Evolutionary conservation across 2,329 filamentous ascomycete species (phyloP).

Genomic region (Aspergillus sp.): DNA sequence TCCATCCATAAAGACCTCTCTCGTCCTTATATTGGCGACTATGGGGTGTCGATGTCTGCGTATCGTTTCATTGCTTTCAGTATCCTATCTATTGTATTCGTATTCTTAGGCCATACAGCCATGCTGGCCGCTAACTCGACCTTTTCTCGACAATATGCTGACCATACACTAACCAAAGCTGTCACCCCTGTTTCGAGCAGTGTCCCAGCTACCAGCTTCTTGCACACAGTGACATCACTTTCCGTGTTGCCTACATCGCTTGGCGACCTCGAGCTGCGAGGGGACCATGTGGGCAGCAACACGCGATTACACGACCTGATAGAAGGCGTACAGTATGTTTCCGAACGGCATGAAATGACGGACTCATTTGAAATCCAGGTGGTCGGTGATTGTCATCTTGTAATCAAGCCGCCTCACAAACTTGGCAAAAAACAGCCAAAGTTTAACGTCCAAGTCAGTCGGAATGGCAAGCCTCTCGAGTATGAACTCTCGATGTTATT

Average conservation of each 20-base stretch:
- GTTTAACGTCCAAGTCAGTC: slow-evolving; percentile 53
- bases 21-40: slow-evolving; percentile 24
- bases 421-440: slow-evolving; percentile 48
- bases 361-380: slow-evolving; percentile 55
- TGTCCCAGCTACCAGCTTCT: slow-evolving; percentile 23
- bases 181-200: slow-evolving; percentile 18
- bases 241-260: slow-evolving; percentile 25
- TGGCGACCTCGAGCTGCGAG: slow-evolving; percentile 20
- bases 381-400: slow-evolving; percentile 56
- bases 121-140: slow-evolving; percentile 29
- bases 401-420: slow-evolving; percentile 52
- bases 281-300: slow-evolving; percentile 19
- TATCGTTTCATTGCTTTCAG: slow-evolving; percentile 33
- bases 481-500: slow-evolving; percentile 54
- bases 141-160: slow-evolving; percentile 28
- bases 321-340: slow-evolving; percentile 25
- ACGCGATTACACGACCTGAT: slow-evolving; percentile 31
- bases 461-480: slow-evolving; percentile 43
- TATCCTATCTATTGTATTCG: slow-evolving; percentile 30
- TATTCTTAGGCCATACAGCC: slow-evolving; percentile 35
- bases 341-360: slow-evolving; percentile 30
- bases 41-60: slow-evolving; percentile 27
- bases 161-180: slow-evolving; percentile 27
- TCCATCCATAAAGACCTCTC: slow-evolving; percentile 28
- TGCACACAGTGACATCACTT: slow-evolving; percentile 25